Evolutionary conservation across 2,329 filamentous ascomycete species (phyloP).

Genomic region (Trichoderma sp.): DNA sequence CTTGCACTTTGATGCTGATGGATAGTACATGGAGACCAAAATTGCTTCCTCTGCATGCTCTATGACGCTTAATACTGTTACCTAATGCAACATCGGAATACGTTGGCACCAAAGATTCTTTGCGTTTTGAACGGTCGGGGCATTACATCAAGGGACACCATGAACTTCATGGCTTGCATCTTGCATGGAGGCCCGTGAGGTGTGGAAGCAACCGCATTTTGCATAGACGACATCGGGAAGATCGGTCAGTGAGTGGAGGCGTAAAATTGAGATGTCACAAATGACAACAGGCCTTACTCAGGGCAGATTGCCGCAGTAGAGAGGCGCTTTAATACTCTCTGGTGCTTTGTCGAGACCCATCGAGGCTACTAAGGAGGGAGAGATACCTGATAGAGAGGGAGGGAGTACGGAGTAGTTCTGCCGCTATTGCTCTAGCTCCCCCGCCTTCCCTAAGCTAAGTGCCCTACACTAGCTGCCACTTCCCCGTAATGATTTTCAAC

Average conservation of each 20-base stretch:
- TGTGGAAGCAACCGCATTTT: neutral
- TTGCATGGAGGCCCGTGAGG: neutral
- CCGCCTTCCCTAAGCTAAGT: neutral
- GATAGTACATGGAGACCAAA: neutral
- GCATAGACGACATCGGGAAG: neutral
- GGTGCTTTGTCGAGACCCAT: neutral
- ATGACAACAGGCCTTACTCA: neutral
- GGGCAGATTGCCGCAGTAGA: neutral
- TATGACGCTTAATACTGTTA: neutral
- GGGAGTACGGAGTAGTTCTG: neutral
- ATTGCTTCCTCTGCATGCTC: neutral
- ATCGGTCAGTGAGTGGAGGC: neutral
- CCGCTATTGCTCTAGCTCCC: neutral
- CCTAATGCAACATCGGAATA: neutral
- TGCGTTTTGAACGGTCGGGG: neutral
- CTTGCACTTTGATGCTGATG: neutral
- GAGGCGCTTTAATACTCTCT: neutral
- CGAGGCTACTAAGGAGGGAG: neutral
- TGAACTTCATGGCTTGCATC: neutral
- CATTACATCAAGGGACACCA: neutral
- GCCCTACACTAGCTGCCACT: neutral
- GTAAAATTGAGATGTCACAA: neutral
- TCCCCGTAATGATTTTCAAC: neutral
- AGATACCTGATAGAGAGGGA: neutral
- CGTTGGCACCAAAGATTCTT: neutral